Percentiles rank a stretch among this genome's conserved stretches.
phyloP scores from a whole-genome alignment of 371 early-diverging fungal species.

The Mucor irregularis region DNA sequence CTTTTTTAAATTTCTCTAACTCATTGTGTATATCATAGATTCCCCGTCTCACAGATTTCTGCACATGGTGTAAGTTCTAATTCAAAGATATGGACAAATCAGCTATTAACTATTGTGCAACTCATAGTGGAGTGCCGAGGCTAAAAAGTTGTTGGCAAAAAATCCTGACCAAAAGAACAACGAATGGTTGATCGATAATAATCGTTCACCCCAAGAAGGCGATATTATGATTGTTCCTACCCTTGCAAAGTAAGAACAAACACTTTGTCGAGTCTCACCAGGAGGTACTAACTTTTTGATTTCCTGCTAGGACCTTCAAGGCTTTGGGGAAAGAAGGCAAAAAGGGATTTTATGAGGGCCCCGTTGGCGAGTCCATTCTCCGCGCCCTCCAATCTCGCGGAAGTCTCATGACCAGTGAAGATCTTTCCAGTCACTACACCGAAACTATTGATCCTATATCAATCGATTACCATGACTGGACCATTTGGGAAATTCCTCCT shows the following conservation, averaged over 20 bases:
- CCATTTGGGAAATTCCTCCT: constrained; percentile 77
- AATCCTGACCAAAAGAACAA: constrained; percentile 42
- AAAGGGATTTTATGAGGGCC: constrained; percentile 80
- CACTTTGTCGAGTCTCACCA: too few species aligned
- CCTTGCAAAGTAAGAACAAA: constrained; percentile 55
- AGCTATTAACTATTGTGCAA: not conserved
- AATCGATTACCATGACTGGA: constrained; percentile 64
- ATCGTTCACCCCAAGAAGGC: constrained; percentile 62
- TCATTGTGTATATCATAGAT: constrained; percentile 21
- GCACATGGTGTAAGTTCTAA: constrained; percentile 21
- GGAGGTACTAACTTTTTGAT: too few species aligned
- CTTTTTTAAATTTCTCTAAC: not conserved
- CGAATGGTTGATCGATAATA: constrained; percentile 63
- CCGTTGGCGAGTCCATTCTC: constrained; percentile 74
- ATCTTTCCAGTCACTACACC: constrained; percentile 66
- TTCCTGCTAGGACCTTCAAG: constrained; percentile 55
- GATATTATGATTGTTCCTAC: constrained; percentile 64
- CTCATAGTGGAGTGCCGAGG: constrained; percentile 60
- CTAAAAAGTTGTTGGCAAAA: constrained; percentile 35
- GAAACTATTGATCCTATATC: constrained; percentile 65
- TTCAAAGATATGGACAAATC: not conserved
- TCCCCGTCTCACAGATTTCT: constrained; percentile 43
- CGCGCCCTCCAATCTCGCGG: constrained; percentile 60
- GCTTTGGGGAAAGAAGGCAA: constrained; percentile 65
- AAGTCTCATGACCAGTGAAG: constrained; percentile 75